Percentiles rank a stretch among this genome's conserved stretches.
Conservation (phyloP, 352 stramenopile species). For the Pythium biforme region DNA sequence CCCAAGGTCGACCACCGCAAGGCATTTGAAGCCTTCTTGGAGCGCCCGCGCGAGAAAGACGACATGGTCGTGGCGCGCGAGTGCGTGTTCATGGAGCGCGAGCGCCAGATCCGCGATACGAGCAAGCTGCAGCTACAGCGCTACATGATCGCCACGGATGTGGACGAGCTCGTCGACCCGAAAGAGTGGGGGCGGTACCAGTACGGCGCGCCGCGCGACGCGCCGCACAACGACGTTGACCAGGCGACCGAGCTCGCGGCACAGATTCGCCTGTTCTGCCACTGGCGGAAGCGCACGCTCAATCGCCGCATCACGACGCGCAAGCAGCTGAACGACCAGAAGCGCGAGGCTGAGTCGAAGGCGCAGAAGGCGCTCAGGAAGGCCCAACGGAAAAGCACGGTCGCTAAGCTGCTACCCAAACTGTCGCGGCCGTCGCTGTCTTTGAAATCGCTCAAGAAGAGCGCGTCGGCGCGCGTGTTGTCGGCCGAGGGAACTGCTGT, state of each 20-base stretch:
- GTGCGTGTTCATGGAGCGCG: constrained; percentile 56
- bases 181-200: constrained; percentile 68
- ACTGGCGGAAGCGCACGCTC: constrained; percentile 44
- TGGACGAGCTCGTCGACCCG: constrained; percentile 48
- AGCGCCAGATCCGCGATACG: constrained; percentile 53
- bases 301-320: constrained; percentile 39
- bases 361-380: constrained; percentile 27
- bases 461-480: constrained; percentile 10
- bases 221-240: constrained; percentile 49
- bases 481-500: not conserved
- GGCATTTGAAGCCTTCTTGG: constrained; percentile 53
- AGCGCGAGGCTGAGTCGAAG: constrained; percentile 23
- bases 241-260: constrained; percentile 44
- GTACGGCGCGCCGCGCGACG: constrained; percentile 39
- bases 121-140: constrained; percentile 57
- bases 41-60: constrained; percentile 41
- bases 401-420: constrained; percentile 15
- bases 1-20: constrained; percentile 54
- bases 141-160: constrained; percentile 72
- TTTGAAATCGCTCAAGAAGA: constrained; percentile 13
- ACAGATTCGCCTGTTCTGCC: constrained; percentile 57
- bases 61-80: constrained; percentile 40
- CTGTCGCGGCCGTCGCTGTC: constrained; percentile 10
- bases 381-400: constrained; percentile 5
- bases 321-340: constrained; percentile 35